Evolutionary conservation across 495 filamentous ascomycete species (phyloP), one percentile per base, ranked within the genome.

Genomic region (Penicillium parvum): DNA sequence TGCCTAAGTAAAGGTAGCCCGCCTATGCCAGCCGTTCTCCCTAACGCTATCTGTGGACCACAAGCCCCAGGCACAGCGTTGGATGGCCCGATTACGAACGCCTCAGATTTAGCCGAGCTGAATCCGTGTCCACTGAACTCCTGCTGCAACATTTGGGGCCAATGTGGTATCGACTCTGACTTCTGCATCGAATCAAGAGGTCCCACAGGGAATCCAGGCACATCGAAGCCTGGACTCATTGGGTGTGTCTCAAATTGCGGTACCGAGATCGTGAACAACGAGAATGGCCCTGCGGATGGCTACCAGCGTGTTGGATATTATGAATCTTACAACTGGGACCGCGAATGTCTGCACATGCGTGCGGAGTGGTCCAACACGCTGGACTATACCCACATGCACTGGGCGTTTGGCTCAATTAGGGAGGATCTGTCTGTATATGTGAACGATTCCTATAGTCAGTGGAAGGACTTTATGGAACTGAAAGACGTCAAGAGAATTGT

Each of bases 181-280:
- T 78, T 75, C 45, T 81, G 75, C 40, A 65, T 45, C 7, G 50
- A 50, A 7, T 48, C 54, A 6, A 30, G 20, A 18, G 43, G 48
- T 10, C 27, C 47, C 11, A 63, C 53, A 7, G 52, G 66, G 36
- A 52, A 60, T 1, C 72, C 72, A 0, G 73, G 73, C 0, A 71
- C 67, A 0, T 43, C 63, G 1, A 19, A 46, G 14, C 32, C 40
- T 0, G 56, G 50, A 20, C 63, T 53, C 0, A 62, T 71, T 44
- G 69, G 69, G 8, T 78, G 75, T 55, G 68, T 74, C 21, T 71
- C 57, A 14, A 72, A 71, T 51, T 78, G 73, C 45, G 74, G 71
- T 4, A 28, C 8, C 3, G 26, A 3, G 12, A 28, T 28, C 12
- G 19, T 10, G 3, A 25, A 5, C 4, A 17, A 29, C 12, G 8